Evolutionary conservation across 805 yeast species (phyloP).

Genomic region (Saccharomycopsis vini): DNA sequence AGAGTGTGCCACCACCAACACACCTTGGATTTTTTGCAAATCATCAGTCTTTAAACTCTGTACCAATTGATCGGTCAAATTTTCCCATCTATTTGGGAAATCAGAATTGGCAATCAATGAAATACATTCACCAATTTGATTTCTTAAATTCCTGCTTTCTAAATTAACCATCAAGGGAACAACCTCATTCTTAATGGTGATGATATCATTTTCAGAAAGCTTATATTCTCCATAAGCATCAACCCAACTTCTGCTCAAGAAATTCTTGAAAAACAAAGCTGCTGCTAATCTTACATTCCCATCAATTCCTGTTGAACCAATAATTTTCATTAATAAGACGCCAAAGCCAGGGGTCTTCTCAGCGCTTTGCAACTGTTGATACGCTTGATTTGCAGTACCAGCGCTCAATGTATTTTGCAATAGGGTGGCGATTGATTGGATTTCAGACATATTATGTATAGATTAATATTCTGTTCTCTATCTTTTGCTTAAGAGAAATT

Average conservation of each 20-base stretch:
- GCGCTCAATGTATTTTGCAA: constrained; percentile 61
- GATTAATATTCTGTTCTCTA: not conserved
- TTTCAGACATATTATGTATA: constrained; percentile 31
- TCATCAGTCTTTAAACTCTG: constrained; percentile 48
- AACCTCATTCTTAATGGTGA: constrained; percentile 63
- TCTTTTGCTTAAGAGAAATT: not conserved
- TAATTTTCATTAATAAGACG: constrained; percentile 62
- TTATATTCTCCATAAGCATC: constrained; percentile 80
- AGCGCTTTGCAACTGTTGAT: constrained; percentile 47
- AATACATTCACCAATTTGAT: constrained; percentile 93
- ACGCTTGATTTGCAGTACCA: constrained; percentile 57
- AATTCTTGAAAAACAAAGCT: constrained; percentile 82
- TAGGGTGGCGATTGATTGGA: constrained; percentile 40
- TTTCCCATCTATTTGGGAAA: constrained; percentile 86
- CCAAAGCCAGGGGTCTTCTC: constrained; percentile 72
- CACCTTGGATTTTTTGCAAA: constrained; percentile 71
- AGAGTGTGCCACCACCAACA: constrained; percentile 86
- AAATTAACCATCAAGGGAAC: constrained; percentile 77
- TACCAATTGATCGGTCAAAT: constrained; percentile 66
- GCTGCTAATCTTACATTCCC: constrained; percentile 71
- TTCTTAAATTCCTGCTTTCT: constrained; percentile 63
- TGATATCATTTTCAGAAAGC: constrained; percentile 52
- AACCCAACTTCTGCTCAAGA: constrained; percentile 78
- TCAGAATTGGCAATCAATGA: constrained; percentile 92
- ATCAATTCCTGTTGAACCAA: constrained; percentile 50